Base-by-base conservation (phyloP, 1,284 basidiomycete species). In the Macrocystidia cucumis region DNA sequence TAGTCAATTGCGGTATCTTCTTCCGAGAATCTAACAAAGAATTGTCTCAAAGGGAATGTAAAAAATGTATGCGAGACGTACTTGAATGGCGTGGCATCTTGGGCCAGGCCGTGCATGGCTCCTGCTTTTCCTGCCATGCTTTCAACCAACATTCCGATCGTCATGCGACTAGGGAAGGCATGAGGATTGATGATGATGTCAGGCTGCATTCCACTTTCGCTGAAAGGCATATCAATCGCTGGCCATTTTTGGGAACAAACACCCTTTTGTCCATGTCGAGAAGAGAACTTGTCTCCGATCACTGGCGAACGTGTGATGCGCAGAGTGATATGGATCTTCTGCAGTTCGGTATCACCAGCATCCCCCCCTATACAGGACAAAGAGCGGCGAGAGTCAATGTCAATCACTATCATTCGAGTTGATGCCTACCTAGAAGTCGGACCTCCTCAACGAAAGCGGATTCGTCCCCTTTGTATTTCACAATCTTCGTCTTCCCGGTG, bases 171-270 rank as follows among this genome's bases (percentile, higher is more conserved):
- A 1, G 96, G 96, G 73, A 99, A 98, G 13, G 96, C 96, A 59
- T 99, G 96, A 21, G 96, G 96, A 62, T 99, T 99, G 69, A 99
- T 98, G 59, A 99, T 98, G 36, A 98, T 82, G 59, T 99, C 96
- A 1, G 96, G 96, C 60, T 98, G 95, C 77, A 99, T 93, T 9
- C 96, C 96, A 45, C 90, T 95, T 65, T 99, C 96, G 45, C 81
- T 84, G 70, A 98, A 98, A 5, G 96, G 96, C 96, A 99, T 98
- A 59, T 99, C 96, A 47, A 97, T 69, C 21, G 85, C 78, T 2
- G 96, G 95, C 91, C 93, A 99, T 63, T 97, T 98, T 55, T 98
- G 96, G 37, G 95, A 98, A 59, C 93, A 98, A 28, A 99, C 93
- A 73, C 96, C 96, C 63, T 99, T 99, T 62, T 99, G 96, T 28